Base-by-base conservation (phyloP, 2,329 filamentous ascomycete genomes). In the Botrytis fragariae region DNA sequence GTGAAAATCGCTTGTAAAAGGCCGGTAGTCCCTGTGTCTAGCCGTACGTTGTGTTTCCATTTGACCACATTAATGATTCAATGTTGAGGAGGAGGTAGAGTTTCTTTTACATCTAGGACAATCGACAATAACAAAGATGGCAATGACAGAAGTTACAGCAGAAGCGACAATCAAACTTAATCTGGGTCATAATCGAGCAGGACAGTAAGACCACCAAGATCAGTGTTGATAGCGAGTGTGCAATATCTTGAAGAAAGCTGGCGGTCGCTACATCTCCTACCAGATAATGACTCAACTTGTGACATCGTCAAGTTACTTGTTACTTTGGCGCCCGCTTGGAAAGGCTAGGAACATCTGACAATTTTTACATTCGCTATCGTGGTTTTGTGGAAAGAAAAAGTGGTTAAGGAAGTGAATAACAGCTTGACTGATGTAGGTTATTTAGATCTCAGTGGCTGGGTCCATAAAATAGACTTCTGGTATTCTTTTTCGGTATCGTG, bases 281-380 rank as follows among this genome's bases (percentile, higher is more conserved):
- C 3, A 22, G 54, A 39, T 4, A n/a, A 42, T n/a, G 35, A 42
- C 25, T 42, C 6, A n/a, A 18, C 9, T 18, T n/a, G 37, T 62
- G 12, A 16, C 22, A 62, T 39, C 16, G 7, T 62, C 14, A 1
- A n/a, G 22, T 39, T 4, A 8, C 6, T n/a, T 62, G 7, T 0
- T 42, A 1, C 18, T 9, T 18, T 8, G 12, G 25, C 8, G 6
- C 1, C 14, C 14, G 6, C 14, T n/a, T n/a, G 1, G 37, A 25
- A 62, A 20, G 22, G 3, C 7, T 18, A n/a, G 22, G 14, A n/a
- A 14, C 8, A 9, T 16, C 6, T 4, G 1, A 0, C 1, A 42
- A 18, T 7, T 29, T 0, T 1, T 2, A 1, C 7, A n/a, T 4
- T 9, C 7, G 20, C 4, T n/a, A 3, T 39, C 16, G 35, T 25